A percentile compares a stretch with the other conserved stretches of the same genome.
phyloP scores from a whole-genome alignment of 179 eudicot genomes.

The Beta corolliflora region DNA sequence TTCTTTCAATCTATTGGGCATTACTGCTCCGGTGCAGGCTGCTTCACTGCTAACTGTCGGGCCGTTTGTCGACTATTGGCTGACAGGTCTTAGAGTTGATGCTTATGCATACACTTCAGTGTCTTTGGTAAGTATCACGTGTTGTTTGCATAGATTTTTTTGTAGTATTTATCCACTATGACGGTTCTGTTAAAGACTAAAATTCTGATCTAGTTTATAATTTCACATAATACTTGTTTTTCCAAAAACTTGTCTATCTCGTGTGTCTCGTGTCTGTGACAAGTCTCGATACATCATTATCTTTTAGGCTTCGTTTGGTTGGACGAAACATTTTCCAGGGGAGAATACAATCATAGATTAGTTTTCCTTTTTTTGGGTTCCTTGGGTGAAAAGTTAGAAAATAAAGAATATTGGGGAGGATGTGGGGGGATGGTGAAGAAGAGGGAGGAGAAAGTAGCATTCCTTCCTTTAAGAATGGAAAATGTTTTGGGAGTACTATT shows the following conservation, averaged over 20 bases:
- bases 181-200: background rate
- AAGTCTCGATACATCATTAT: background rate
- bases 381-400: too few relatives aligned
- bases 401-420: too few relatives aligned
- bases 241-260: background rate
- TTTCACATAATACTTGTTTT: background rate
- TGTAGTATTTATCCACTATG: background rate
- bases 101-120: conserved; percentile 44
- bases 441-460: too few relatives aligned
- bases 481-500: too few relatives aligned
- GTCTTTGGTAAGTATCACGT: conserved; percentile 49
- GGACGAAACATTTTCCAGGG: too few relatives aligned
- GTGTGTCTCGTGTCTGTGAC: background rate
- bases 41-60: conserved; percentile 64
- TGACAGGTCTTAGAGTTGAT: conserved; percentile 57
- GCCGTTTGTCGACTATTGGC: conserved; percentile 73
- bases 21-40: conserved; percentile 88
- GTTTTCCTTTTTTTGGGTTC: too few relatives aligned
- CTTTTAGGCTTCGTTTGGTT: too few relatives aligned
- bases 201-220: background rate
- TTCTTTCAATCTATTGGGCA: conserved; percentile 75
- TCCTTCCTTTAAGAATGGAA: too few relatives aligned
- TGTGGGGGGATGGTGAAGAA: too few relatives aligned
- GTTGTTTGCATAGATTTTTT: background rate
- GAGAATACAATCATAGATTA: too few relatives aligned